These are phyloP conservation scores for Boeremia lycopersici DNA, from an alignment of 2,329 filamentous ascomycete species.

Conservation along the genomic window DNA sequence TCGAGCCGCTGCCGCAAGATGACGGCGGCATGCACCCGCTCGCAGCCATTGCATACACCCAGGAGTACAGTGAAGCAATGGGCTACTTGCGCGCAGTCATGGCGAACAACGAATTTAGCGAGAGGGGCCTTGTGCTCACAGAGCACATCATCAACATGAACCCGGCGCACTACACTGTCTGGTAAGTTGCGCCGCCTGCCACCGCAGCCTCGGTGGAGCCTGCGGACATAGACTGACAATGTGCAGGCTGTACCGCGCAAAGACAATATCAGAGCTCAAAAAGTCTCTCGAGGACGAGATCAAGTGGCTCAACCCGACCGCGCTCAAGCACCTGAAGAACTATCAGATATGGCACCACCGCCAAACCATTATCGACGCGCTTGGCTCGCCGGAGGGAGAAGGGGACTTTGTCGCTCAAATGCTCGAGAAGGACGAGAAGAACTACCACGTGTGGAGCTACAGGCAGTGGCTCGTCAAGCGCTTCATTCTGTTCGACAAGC, in stretches of 20 bases:
- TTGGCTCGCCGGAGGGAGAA: slow-evolving; percentile 69
- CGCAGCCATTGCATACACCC: slow-evolving; percentile 89
- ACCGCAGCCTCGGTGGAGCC: not conserved
- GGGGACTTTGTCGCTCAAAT: slow-evolving; percentile 77
- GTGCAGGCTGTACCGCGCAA: slow-evolving; percentile 81
- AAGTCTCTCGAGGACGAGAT: slow-evolving; percentile 74
- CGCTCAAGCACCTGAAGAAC: slow-evolving; percentile 88
- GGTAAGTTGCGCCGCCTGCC: slow-evolving; percentile 57
- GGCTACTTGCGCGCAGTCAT: slow-evolving; percentile 93
- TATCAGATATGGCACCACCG: slow-evolving; percentile 93
- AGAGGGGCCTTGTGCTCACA: slow-evolving; percentile 79
- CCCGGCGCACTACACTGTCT: slow-evolving; percentile 97
- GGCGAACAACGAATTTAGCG: slow-evolving; percentile 82
- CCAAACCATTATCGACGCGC: slow-evolving; percentile 62
- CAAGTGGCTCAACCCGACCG: slow-evolving; percentile 82
- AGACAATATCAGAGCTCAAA: slow-evolving; percentile 71
- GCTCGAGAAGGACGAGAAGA: slow-evolving; percentile 87
- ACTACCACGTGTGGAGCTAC: slow-evolving; percentile 99
- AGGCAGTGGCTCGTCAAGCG: slow-evolving; percentile 76
- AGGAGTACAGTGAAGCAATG: slow-evolving; percentile 90
- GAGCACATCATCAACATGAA: slow-evolving; percentile 92
- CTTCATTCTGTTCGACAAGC: slow-evolving; percentile 60
- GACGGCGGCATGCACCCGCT: slow-evolving; percentile 78
- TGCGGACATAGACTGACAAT: slow-evolving; percentile 16
- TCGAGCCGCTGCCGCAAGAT: slow-evolving; percentile 80